Conservation (phyloP, 192 early-diverging fungal species). For the Nowakowskiella sp. region DNA sequence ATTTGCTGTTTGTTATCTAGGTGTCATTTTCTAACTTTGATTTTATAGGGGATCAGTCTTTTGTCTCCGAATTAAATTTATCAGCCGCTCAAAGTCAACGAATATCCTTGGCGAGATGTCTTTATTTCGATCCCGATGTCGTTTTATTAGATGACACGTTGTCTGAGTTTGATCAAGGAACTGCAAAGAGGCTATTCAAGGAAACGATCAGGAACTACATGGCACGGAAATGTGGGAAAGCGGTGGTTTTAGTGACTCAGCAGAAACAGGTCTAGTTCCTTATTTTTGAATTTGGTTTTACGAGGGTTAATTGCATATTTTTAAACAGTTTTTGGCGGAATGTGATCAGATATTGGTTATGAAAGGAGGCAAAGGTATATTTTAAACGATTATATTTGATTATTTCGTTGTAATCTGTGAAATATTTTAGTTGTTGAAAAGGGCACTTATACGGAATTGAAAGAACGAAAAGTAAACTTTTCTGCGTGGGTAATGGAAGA, state of each 20-base stretch:
- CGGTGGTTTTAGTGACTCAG: slow-evolving; percentile 62
- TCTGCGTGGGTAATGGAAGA: slow-evolving; percentile 55
- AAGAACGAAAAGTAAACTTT: slow-evolving; percentile 53
- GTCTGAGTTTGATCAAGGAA: slow-evolving; percentile 29
- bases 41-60: slow-evolving; percentile 15
- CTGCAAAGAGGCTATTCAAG: slow-evolving; percentile 36
- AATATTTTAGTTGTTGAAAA: slow-evolving; percentile 31
- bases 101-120: slow-evolving; percentile 33
- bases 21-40: background rate
- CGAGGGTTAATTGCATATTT: too few relatives aligned
- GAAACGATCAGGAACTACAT: slow-evolving; percentile 30
- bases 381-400: background rate
- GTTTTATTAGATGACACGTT: slow-evolving; percentile 63
- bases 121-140: slow-evolving; percentile 63
- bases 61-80: slow-evolving; percentile 32
- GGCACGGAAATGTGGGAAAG: slow-evolving; percentile 32
- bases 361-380: slow-evolving; percentile 42
- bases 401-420: background rate
- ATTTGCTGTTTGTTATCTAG: background rate
- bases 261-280: slow-evolving; percentile 33
- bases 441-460: slow-evolving; percentile 56
- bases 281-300: slow-evolving; percentile 14
- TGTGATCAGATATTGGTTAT: slow-evolving; percentile 62
- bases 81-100: slow-evolving; percentile 33
- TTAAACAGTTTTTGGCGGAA: slow-evolving; percentile 42